These are phyloP conservation scores for Erodium maritimum DNA, from an alignment of 345 rosid species.

Conservation along the genomic window DNA sequence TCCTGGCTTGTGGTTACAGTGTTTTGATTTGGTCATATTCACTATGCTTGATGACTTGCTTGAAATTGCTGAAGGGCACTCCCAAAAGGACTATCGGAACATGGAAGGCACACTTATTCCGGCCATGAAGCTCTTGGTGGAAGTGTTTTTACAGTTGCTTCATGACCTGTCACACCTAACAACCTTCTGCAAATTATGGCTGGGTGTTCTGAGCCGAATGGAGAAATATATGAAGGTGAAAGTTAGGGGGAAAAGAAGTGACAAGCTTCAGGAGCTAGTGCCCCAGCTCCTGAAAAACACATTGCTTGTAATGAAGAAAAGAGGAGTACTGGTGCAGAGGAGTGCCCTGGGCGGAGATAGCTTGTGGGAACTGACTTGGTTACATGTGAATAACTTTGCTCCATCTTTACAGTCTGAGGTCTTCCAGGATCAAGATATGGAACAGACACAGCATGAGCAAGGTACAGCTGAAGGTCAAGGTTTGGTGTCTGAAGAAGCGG, in stretches of 20 bases:
- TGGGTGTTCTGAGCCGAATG: constrained; percentile 87
- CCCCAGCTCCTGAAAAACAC: constrained; percentile 82
- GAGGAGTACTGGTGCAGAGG: constrained; percentile 56
- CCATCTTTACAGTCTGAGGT: constrained; percentile 75
- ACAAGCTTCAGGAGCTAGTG: constrained; percentile 81
- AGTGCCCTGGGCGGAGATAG: constrained; percentile 92
- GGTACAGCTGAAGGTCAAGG: background rate
- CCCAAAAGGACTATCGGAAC: constrained; percentile 87
- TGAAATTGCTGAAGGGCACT: constrained; percentile 80
- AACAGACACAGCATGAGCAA: background rate
- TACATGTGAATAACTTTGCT: constrained; percentile 76
- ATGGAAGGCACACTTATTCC: constrained; percentile 84
- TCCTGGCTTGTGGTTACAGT: constrained; percentile 70
- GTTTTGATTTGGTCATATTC: constrained; percentile 84
- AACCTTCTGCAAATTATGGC: constrained; percentile 88
- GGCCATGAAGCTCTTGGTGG: constrained; percentile 66
- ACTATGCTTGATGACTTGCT: constrained; percentile 89
- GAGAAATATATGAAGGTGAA: constrained; percentile 89
- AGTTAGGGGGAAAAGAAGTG: constrained; percentile 76
- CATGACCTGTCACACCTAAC: constrained; percentile 61
- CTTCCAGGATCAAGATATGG: constrained; percentile 59
- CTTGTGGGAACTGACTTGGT: constrained; percentile 98
- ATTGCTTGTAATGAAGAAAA: constrained; percentile 71
- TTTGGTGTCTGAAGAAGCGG: background rate
- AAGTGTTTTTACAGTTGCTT: constrained; percentile 69